phyloP scores from a whole-genome alignment of 805 yeast species.

The Yarrowia sp. region DNA sequence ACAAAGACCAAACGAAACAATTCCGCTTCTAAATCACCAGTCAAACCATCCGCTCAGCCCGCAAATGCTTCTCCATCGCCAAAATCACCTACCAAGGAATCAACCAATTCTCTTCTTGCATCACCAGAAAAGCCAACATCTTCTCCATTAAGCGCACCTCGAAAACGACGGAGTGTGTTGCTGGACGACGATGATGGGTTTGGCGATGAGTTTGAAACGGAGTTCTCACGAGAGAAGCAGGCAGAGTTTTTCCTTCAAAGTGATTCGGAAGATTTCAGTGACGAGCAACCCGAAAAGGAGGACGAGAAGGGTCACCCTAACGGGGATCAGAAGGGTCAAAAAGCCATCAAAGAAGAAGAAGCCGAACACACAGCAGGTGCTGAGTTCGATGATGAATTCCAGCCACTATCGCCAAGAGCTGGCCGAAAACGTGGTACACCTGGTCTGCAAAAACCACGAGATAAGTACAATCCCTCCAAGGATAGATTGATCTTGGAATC shows the following conservation, averaged over 20 bases:
- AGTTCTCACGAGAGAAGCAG: background rate
- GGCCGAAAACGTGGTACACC: too few relatives aligned
- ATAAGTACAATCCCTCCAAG: background rate
- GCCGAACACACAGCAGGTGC: background rate
- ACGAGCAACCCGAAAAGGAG: background rate
- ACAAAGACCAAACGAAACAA: background rate
- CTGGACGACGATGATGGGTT: constrained; percentile 7
- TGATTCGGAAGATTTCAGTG: background rate
- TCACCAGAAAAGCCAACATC: background rate
- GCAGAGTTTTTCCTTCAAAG: background rate
- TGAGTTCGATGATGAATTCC: background rate
- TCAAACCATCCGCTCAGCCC: background rate
- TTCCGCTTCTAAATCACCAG: background rate
- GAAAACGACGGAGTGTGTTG: background rate
- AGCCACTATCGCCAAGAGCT: background rate
- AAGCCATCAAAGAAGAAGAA: background rate
- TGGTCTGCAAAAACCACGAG: too few relatives aligned
- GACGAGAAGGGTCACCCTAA: background rate
- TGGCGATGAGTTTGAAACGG: background rate
- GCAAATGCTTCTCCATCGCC: background rate
- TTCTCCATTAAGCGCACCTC: background rate
- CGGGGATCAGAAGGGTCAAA: background rate
- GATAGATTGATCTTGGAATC: background rate
- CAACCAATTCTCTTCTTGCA: background rate
- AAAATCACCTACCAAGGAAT: background rate